phyloP scores from a whole-genome alignment of 1,284 basidiomycete species.

The Ganoderma lucidum region DNA sequence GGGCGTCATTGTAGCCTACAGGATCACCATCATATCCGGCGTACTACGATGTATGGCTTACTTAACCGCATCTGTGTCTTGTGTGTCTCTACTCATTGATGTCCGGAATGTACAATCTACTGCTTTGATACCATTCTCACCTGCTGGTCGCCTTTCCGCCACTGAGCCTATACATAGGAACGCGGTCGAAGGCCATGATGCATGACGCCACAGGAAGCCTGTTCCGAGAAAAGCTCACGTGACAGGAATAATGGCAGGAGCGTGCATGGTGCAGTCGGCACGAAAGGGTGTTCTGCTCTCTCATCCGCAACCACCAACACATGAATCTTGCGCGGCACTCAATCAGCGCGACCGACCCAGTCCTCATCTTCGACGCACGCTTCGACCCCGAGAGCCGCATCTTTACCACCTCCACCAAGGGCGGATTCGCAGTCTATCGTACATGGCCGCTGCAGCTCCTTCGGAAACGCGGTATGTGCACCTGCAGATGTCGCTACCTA shows the following conservation, averaged over 20 bases:
- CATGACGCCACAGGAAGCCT: slow-evolving; percentile 19
- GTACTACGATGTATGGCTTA: slow-evolving; percentile 32
- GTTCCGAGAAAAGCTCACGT: slow-evolving; percentile 25
- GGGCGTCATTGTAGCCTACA: slow-evolving; percentile 34
- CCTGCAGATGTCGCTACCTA: background rate
- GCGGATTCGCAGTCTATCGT: slow-evolving; percentile 89
- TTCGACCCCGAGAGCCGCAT: slow-evolving; percentile 82
- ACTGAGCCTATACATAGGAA: too few relatives aligned
- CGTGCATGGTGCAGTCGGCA: slow-evolving; percentile 5
- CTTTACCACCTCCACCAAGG: slow-evolving; percentile 85
- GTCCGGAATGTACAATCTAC: slow-evolving; percentile 26
- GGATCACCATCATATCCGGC: slow-evolving; percentile 19
- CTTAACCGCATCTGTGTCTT: slow-evolving; percentile 25
- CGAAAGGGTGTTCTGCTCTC: slow-evolving; percentile 20
- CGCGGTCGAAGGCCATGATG: slow-evolving; percentile 4
- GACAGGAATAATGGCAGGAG: slow-evolving; percentile 26
- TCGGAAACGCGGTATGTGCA: slow-evolving; percentile 75
- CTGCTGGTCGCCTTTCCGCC: background rate
- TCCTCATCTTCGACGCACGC: slow-evolving; percentile 79
- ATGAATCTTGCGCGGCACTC: slow-evolving; percentile 93
- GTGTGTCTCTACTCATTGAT: slow-evolving; percentile 22
- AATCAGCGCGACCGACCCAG: slow-evolving; percentile 81
- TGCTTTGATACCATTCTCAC: background rate
- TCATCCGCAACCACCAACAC: slow-evolving; percentile 36
- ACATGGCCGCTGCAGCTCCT: slow-evolving; percentile 82